A percentile compares a stretch with the other conserved stretches of the same genome.
These are phyloP conservation scores for Neltuma alba DNA, from an alignment of 306 rosid genomes.

Conservation along the genomic window DNA sequence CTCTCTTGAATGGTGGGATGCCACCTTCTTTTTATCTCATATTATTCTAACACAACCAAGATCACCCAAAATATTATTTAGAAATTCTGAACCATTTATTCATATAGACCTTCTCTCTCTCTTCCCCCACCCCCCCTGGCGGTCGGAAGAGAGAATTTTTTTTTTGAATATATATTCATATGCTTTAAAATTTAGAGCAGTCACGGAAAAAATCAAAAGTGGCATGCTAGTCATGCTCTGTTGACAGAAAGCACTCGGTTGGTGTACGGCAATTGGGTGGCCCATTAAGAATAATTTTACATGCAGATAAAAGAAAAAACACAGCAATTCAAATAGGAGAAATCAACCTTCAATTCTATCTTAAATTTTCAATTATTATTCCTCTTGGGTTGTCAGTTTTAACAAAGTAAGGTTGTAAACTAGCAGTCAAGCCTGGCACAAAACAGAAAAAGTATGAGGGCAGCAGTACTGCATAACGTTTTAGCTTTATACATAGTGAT, in stretches of 20 bases:
- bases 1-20: slow-evolving; percentile 49
- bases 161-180: slow-evolving; percentile 13
- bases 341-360: not conserved
- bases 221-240: slow-evolving; percentile 18
- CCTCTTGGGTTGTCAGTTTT: slow-evolving; percentile 3
- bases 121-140: not conserved
- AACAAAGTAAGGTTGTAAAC: slow-evolving; percentile 21
- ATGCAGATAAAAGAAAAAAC: slow-evolving; percentile 26
- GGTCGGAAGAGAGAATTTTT: not conserved
- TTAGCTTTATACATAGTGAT: slow-evolving; percentile 26
- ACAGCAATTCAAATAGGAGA: slow-evolving; percentile 8
- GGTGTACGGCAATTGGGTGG: slow-evolving; percentile 27
- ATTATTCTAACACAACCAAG: slow-evolving; percentile 52
- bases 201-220: slow-evolving; percentile 9
- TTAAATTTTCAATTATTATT: slow-evolving; percentile 2
- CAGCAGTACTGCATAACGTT: slow-evolving; percentile 20
- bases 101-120: not conserved
- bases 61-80: slow-evolving; percentile 34
- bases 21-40: slow-evolving; percentile 53
- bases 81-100: slow-evolving; percentile 38
- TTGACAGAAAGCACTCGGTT: slow-evolving; percentile 18
- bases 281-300: slow-evolving; percentile 18
- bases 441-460: slow-evolving; percentile 27
- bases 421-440: slow-evolving; percentile 10
- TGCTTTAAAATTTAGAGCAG: slow-evolving; percentile 6